Conservation (phyloP, 331 rosid species). For the Malus hybrid region DNA sequence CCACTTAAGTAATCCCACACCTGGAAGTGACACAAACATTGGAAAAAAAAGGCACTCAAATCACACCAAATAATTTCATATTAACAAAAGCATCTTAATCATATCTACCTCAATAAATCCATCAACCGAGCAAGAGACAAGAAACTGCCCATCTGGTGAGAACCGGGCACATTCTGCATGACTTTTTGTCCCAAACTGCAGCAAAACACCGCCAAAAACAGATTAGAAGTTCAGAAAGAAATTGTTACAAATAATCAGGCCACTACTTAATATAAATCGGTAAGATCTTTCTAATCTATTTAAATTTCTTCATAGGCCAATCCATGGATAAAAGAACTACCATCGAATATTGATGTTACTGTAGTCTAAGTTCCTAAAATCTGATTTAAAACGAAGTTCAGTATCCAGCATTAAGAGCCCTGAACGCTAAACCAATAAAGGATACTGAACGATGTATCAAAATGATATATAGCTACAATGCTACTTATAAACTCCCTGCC, state of each 20-base stretch:
- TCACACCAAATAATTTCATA: not conserved
- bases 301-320: not conserved
- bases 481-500: constrained; percentile 30
- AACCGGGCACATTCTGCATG: constrained; percentile 94
- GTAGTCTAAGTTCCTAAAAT: not conserved
- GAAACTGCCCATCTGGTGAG: constrained; percentile 99
- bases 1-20: constrained; percentile 98
- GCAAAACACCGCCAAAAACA: not conserved
- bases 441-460: not conserved
- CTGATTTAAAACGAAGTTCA: not conserved
- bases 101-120: constrained; percentile 87
- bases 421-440: not conserved
- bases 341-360: not conserved
- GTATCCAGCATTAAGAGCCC: not conserved
- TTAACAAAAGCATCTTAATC: constrained; percentile 2
- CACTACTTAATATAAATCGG: not conserved
- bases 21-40: constrained; percentile 26
- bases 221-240: constrained; percentile 1
- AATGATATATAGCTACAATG: not conserved
- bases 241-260: not conserved
- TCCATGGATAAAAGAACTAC: not conserved
- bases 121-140: constrained; percentile 88
- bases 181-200: constrained; percentile 90
- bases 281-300: not conserved
- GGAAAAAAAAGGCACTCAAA: constrained; percentile 5